Percentiles rank a stretch among this genome's conserved stretches.
Conservation (phyloP, 768 basidiomycete species). For the Dictyophora rubrovolvata region DNA sequence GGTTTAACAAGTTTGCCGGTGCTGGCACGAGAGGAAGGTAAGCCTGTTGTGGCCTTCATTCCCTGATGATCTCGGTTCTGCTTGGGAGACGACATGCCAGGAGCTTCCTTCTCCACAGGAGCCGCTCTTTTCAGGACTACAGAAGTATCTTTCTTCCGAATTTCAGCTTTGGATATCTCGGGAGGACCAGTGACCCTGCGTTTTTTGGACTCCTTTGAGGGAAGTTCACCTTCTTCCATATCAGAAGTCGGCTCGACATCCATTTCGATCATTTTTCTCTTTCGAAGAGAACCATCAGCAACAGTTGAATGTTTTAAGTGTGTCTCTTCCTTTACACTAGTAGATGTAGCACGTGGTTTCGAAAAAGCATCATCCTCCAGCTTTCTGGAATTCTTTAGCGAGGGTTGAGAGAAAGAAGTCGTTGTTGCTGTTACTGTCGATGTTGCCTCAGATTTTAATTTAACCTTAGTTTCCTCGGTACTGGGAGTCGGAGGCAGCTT, state of each 20-base stretch:
- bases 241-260: background rate
- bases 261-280: background rate
- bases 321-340: background rate
- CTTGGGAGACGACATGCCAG: no score
- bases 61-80: background rate
- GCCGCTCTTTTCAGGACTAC: no score
- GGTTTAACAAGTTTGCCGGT: no score
- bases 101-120: no score
- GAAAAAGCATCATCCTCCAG: no score
- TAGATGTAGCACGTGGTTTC: background rate
- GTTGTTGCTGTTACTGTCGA: no score
- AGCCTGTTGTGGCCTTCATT: background rate
- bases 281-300: background rate
- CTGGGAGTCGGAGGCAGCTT: background rate
- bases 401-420: no score
- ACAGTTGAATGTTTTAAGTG: background rate
- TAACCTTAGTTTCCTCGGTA: no score
- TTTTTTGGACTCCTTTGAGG: background rate
- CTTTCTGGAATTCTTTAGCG: no score
- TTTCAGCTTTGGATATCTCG: background rate
- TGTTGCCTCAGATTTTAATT: no score
- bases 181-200: background rate
- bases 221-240: conserved; percentile 6
- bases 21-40: no score
- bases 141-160: no score